Evolutionary conservation across 139 green algal genomes (phyloP).

Genomic region (Nannochloris sp.): DNA sequence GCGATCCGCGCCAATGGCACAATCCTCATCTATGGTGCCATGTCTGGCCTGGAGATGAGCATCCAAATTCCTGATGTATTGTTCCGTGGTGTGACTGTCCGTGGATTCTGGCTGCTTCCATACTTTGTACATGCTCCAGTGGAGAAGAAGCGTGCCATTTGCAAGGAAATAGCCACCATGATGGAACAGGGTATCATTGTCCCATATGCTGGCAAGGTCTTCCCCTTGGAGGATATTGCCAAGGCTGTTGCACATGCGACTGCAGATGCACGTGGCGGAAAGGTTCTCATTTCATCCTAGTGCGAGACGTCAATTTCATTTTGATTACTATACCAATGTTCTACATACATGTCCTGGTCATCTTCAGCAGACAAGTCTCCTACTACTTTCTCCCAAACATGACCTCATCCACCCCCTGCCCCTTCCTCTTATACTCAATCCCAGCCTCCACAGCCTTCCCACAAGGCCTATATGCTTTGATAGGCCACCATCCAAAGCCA

Average conservation of each 20-base stretch:
- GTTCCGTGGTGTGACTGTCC: slow-evolving; percentile 15
- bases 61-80: slow-evolving; percentile 16
- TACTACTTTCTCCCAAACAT: slow-evolving; percentile 46
- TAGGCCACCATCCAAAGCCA: slow-evolving; percentile 75
- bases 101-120: slow-evolving; percentile 19
- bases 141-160: background rate
- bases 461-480: slow-evolving; percentile 82
- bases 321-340: background rate
- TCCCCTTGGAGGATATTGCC: slow-evolving; percentile 16
- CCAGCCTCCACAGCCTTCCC: slow-evolving; percentile 39
- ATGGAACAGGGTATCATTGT: slow-evolving; percentile 13
- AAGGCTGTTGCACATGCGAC: slow-evolving; percentile 16
- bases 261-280: slow-evolving; percentile 20
- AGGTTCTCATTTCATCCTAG: slow-evolving; percentile 25
- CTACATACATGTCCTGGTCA: background rate
- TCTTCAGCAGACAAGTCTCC: background rate
- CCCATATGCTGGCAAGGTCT: slow-evolving; percentile 13
- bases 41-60: slow-evolving; percentile 2
- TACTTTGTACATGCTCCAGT: background rate
- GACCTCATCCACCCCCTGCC: slow-evolving; percentile 70
- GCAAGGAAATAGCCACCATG: slow-evolving; percentile 12
- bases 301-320: background rate
- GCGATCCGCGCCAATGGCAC: slow-evolving; percentile 8
- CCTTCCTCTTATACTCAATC: slow-evolving; percentile 66
- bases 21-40: slow-evolving; percentile 23